Percentiles rank a stretch among this genome's conserved stretches.
These are phyloP conservation scores for Coemansia sp. DNA, from an alignment of 192 early-diverging fungal genomes.

Conservation along the genomic window DNA sequence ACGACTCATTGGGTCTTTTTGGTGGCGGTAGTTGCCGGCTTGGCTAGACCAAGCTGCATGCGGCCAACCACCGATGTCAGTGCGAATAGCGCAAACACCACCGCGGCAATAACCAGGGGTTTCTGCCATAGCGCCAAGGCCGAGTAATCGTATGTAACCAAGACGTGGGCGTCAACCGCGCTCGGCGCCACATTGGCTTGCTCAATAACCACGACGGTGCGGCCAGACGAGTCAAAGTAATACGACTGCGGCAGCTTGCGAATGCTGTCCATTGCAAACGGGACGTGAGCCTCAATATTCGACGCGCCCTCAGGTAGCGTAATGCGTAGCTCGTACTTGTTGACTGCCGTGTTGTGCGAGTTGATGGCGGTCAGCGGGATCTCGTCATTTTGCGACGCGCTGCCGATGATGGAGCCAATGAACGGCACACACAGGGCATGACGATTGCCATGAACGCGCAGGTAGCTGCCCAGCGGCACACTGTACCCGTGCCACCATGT, in stretches of 20 bases:
- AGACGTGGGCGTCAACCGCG: slow-evolving; percentile 50
- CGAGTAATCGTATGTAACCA: slow-evolving; percentile 58
- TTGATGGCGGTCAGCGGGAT: slow-evolving; percentile 77
- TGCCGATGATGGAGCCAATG: slow-evolving; percentile 60
- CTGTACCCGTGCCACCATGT: slow-evolving; percentile 95
- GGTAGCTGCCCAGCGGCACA: slow-evolving; percentile 62
- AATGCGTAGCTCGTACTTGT: slow-evolving; percentile 65
- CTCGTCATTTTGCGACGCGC: slow-evolving; percentile 62
- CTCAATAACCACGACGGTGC: slow-evolving; percentile 69
- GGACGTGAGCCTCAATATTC: slow-evolving; percentile 64
- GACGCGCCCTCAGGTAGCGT: slow-evolving; percentile 90
- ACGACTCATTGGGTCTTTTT: neutral
- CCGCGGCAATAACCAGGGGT: slow-evolving; percentile 55
- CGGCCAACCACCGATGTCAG: slow-evolving; percentile 56
- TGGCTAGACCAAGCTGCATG: slow-evolving; percentile 54
- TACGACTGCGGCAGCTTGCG: slow-evolving; percentile 60
- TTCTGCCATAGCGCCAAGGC: slow-evolving; percentile 56
- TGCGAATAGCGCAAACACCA: slow-evolving; percentile 58
- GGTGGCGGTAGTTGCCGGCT: neutral
- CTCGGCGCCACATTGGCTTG: slow-evolving; percentile 76
- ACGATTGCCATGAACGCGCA: slow-evolving; percentile 54
- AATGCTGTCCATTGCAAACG: slow-evolving; percentile 61
- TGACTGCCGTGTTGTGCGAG: slow-evolving; percentile 56
- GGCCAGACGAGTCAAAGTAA: slow-evolving; percentile 92
- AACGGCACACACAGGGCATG: slow-evolving; percentile 73